Base-by-base conservation (phyloP, 768 basidiomycete genomes). In the Psilocybe cyanescens region DNA sequence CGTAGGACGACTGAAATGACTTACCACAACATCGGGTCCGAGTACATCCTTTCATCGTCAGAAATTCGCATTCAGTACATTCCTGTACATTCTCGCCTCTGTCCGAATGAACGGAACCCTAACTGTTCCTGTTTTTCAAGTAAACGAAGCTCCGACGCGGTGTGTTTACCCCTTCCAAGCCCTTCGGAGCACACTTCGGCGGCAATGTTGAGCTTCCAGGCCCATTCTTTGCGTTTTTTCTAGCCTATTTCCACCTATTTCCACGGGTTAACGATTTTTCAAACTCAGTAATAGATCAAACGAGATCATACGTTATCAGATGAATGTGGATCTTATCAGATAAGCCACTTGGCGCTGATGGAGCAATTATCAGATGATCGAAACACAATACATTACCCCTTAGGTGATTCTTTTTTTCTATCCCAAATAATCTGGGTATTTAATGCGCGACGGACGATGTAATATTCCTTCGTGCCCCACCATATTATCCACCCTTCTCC, bases 351-450 rank as follows among this genome's bases (percentile, higher is more conserved):
- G 65, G 58, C 65, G 51, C 16, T 62, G 62, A 65, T 62, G 54
- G 29, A 41, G n/a, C 53, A 66, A 46, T 68, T 68, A 68, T 68
- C 67, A 68, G 67, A 68, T 68, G 65, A 61, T 62, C 60, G 47
- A 19, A 59, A 16, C 33, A 35, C 24, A 31, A 11, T 7, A 41
- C 17, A 49, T 59, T 48, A 30, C 33, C 35, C 55, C 52, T n/a
- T 55, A 30, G 45, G 14, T 35, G 53, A 11, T 8, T 24, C 33
- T 17, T 41, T 48, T 41, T 47, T 47, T 44, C 44, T 55, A 24
- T 24, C 24, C 33, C 33, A n/a, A 44, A 37, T n/a, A 17, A 4
- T 35, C 16, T 12, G n/a, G 48, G 33, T 59, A 61, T 61, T 37
- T 65, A 61, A 59, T 48, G 57, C 45, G 39, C 47, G 35, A 35